phyloP scores from a whole-genome alignment of 805 yeast species.

The Barnettozyma sucrosica region DNA sequence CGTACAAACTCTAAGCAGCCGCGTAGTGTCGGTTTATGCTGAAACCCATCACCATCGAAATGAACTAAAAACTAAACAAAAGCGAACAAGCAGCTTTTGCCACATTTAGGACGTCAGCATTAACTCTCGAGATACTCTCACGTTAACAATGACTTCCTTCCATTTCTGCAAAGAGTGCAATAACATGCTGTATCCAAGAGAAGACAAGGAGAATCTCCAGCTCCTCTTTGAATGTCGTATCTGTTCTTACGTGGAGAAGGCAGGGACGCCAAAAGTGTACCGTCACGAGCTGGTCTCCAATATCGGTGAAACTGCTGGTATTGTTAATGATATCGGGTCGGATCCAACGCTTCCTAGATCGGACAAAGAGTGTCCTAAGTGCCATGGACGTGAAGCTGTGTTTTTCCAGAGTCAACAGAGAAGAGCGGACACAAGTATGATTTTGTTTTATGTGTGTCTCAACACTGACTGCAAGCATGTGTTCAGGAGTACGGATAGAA shows the following conservation, averaged over 20 bases:
- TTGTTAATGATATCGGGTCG: constrained; percentile 87
- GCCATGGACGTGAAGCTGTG: constrained; percentile 85
- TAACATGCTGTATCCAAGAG: constrained; percentile 96
- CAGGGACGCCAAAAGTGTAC: constrained; percentile 81
- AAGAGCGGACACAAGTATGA: constrained; percentile 93
- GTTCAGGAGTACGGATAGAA: constrained; percentile 26
- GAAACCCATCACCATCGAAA: background rate
- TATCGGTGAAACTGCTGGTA: constrained; percentile 94
- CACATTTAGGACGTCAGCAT: background rate
- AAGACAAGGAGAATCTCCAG: constrained; percentile 68
- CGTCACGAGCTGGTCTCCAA: constrained; percentile 89
- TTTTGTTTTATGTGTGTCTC: constrained; percentile 85
- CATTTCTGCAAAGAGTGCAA: constrained; percentile 94
- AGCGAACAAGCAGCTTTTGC: background rate
- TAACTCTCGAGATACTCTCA: background rate
- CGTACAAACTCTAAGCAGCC: background rate
- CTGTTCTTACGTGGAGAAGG: constrained; percentile 89
- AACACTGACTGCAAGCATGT: constrained; percentile 64
- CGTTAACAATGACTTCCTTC: constrained; percentile 70
- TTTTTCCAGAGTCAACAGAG: constrained; percentile 96
- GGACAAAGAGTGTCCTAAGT: constrained; percentile 87
- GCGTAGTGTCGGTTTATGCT: background rate
- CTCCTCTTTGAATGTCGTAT: constrained; percentile 90
- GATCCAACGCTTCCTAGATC: constrained; percentile 98
- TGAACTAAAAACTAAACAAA: background rate